Percentiles rank a stretch among this genome's conserved stretches.
phyloP scores from a whole-genome alignment of 2,329 filamentous ascomycete species.

The Ceratocystis alfenasii region DNA sequence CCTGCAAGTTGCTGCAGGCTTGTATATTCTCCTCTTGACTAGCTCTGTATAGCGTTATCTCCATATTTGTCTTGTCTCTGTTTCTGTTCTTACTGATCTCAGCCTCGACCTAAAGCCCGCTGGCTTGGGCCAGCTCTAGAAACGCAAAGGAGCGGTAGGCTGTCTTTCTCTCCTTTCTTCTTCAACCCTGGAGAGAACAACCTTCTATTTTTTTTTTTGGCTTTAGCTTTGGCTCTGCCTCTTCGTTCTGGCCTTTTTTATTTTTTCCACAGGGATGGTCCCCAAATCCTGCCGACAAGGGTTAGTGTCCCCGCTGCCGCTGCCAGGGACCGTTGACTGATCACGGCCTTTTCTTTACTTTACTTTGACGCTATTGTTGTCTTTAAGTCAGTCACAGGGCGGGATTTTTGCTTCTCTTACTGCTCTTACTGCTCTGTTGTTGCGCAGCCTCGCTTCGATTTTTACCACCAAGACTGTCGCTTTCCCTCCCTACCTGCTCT shows the following conservation, averaged over 20 bases:
- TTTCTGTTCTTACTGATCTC: too few species aligned
- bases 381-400: not conserved
- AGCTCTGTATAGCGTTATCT: not conserved
- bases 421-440: not conserved
- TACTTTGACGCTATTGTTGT: conserved; percentile 6
- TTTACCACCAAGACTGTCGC: not conserved
- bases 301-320: conserved; percentile 18
- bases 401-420: not conserved
- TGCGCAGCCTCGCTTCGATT: not conserved
- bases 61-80: too few species aligned
- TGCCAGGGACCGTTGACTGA: conserved; percentile 18
- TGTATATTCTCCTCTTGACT: not conserved
- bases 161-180: too few species aligned
- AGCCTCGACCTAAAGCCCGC: too few species aligned
- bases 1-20: not conserved
- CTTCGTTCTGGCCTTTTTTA: conserved; percentile 1
- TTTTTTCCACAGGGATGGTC: conserved; percentile 7
- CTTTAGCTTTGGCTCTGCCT: not conserved
- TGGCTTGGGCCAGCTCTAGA: too few species aligned
- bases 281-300: conserved; percentile 15
- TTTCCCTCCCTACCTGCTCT: not conserved
- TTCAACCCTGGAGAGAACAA: not conserved
- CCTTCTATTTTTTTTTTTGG: not conserved
- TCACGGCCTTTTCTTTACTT: conserved; percentile 8
- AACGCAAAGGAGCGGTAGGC: too few species aligned